Evolutionary conservation across 345 rosid genomes (phyloP).

Genomic region (Luvunga scandens): DNA sequence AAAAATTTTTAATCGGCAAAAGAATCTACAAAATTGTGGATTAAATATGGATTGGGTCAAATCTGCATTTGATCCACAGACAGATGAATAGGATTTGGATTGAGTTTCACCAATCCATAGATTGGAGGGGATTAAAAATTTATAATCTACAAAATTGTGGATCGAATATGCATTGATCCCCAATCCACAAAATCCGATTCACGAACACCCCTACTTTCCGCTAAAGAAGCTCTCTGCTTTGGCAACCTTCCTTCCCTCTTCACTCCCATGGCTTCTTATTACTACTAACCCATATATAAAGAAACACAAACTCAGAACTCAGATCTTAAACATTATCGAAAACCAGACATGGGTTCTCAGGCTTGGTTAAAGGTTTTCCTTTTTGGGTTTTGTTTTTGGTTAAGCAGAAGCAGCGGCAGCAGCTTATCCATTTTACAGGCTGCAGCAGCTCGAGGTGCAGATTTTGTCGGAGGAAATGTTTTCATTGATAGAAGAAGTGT

Average conservation of each 20-base stretch:
- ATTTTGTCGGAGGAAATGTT: constrained; percentile 43
- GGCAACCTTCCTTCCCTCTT: constrained; percentile 6
- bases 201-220: too few relatives aligned
- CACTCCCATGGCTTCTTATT: constrained; percentile 11
- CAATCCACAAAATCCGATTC: too few relatives aligned
- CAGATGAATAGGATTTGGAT: too few relatives aligned
- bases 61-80: too few relatives aligned
- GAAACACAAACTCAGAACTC: neutral
- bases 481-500: constrained; percentile 49
- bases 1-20: too few relatives aligned
- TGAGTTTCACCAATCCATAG: too few relatives aligned
- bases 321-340: constrained; percentile 18
- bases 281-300: neutral
- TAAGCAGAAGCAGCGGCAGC: neutral
- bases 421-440: neutral
- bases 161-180: too few relatives aligned
- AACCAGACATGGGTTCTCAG: constrained; percentile 36
- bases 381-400: constrained; percentile 26
- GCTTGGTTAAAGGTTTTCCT: constrained; percentile 30
- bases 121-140: too few relatives aligned
- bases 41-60: too few relatives aligned
- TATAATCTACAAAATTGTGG: too few relatives aligned
- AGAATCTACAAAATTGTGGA: too few relatives aligned
- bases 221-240: neutral
- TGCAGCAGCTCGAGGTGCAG: neutral